Evolutionary conservation across 2,329 filamentous ascomycete genomes (phyloP).

Genomic region (Microsporum ferrugineum): DNA sequence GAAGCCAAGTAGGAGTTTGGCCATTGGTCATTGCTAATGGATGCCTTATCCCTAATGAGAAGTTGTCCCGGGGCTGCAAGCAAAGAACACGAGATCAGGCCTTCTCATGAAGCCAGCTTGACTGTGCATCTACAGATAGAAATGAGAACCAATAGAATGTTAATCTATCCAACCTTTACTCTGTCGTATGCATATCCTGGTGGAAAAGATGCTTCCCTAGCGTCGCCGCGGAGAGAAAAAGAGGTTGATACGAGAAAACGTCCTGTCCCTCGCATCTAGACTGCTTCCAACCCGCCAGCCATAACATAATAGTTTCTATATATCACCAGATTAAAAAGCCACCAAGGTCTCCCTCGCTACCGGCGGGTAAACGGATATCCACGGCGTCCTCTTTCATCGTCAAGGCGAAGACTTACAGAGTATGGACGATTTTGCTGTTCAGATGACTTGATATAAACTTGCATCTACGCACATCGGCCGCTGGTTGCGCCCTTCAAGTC

Average conservation of each 20-base stretch:
- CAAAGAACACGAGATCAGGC: no score
- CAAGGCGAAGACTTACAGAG: neutral
- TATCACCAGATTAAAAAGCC: neutral
- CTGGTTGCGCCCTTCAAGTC: neutral
- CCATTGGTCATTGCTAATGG: no score
- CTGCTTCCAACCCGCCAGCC: no score
- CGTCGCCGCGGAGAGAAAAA: neutral
- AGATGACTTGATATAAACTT: neutral
- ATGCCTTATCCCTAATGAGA: no score
- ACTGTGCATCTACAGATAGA: no score
- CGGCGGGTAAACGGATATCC: constrained; percentile 2
- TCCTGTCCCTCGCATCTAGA: neutral
- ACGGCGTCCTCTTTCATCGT: neutral
- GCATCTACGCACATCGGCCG: no score
- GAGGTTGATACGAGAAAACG: neutral
- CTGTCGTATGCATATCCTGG: neutral
- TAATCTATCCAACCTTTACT: neutral
- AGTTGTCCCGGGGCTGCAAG: no score
- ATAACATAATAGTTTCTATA: neutral
- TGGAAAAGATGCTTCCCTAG: constrained; percentile 2
- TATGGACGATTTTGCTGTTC: neutral
- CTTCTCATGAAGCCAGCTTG: no score
- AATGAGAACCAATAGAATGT: no score
- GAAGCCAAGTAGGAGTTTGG: neutral
- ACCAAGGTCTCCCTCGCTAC: neutral